Evolutionary conservation across 495 filamentous ascomycete genomes (phyloP), one percentile per base, ranked within the genome.

Genomic region (Jackrogersella minutella): DNA sequence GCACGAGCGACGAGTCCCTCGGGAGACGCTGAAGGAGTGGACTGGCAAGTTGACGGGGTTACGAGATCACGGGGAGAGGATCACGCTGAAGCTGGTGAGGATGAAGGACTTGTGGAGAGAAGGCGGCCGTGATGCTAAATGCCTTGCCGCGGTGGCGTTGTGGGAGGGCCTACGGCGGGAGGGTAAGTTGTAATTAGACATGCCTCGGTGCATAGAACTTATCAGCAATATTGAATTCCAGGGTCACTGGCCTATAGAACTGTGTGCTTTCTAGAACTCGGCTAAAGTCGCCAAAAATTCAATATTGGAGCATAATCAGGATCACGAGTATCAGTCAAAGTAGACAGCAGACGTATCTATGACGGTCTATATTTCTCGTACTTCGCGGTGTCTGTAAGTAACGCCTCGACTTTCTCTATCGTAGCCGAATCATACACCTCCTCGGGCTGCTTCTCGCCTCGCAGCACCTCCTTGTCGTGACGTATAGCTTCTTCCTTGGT

Each of bases 401-500:
- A 81, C 57, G 79, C 70, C 67, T 88, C 84, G 21, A 96, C 91
- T 31, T 79, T 76, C 63, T 87, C 82, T 9, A 93, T 70, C 0
- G 89, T 85, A 16, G 83, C 81, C 21, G 69, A 72, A 58, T 88
- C 85, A 72, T 97, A 97, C 34, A 97, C 43, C 6, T 94, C 88
- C 72, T 91, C 88, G 8, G 82, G 82, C 11, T 50, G 80, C 81
- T 89, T 91, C 4, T 79, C 82, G 0, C 83, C 91, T 63, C 82
- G 86, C n/a, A 98, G 74, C 13, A 97, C 85, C 70, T 92, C 85
- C 64, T 86, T 88, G 72, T 94, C 91, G 72, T 99, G 95, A 53
- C 81, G 81, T 9, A 83, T 79, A n/a, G 88, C 89, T 74, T 98
- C 95, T 61, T 98, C 94, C 76, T 95, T 97, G 6, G 96, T 98